Evolutionary conservation across 352 stramenopile species (phyloP).

Genomic region (Globisporangium heterothallicum): DNA sequence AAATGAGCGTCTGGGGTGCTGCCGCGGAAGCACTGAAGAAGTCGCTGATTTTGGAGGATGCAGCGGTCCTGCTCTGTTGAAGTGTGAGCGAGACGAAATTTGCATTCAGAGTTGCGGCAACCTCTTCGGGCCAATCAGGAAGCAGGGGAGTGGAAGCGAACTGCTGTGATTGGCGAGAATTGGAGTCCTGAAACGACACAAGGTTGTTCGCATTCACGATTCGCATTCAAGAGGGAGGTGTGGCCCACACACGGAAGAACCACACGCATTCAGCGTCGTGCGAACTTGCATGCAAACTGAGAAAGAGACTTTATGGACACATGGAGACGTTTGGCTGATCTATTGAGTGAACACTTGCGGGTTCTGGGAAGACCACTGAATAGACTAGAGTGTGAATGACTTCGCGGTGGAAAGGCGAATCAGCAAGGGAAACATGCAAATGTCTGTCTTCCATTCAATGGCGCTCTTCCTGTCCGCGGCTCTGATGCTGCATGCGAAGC

Average conservation of each 20-base stretch:
- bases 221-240: background rate
- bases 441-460: no score
- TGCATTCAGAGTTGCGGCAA: background rate
- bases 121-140: background rate
- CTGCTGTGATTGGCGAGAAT: background rate
- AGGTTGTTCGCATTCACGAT: background rate
- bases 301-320: no score
- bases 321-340: no score
- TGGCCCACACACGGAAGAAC: background rate
- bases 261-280: background rate
- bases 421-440: no score
- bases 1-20: conserved; percentile 9
- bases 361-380: no score
- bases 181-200: background rate
- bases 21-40: background rate
- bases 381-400: no score
- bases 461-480: no score
- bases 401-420: no score
- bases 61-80: no score
- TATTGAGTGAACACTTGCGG: no score
- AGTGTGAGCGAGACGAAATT: background rate
- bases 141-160: background rate
- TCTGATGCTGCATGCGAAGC: no score
- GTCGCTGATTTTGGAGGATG: background rate
- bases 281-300: no score